A percentile compares a stretch with the other conserved stretches of the same genome.
Evolutionary conservation across 495 filamentous ascomycete genomes (phyloP).

Genomic region (Annulohypoxylon bovei): DNA sequence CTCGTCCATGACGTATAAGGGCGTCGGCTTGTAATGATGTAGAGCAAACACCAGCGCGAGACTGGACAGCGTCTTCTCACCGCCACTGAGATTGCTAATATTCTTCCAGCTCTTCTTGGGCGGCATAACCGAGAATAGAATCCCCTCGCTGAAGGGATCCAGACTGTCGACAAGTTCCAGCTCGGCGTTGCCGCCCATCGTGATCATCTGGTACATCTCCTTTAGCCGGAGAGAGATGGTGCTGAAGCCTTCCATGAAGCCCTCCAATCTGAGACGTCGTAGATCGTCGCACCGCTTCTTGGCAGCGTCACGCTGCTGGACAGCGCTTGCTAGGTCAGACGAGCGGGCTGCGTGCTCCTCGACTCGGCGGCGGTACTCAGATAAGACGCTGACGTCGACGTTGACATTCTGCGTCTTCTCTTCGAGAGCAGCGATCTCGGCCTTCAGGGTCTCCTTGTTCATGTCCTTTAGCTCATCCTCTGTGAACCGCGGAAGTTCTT

Average conservation of each 20-base stretch:
- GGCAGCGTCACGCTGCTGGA: slow-evolving; percentile 79
- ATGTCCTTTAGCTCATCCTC: slow-evolving; percentile 93
- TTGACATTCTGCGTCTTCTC: slow-evolving; percentile 90
- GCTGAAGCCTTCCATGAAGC: slow-evolving; percentile 98
- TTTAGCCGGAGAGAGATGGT: slow-evolving; percentile 94
- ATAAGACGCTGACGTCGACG: slow-evolving; percentile 89
- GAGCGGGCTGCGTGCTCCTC: slow-evolving; percentile 86
- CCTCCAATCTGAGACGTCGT: slow-evolving; percentile 85
- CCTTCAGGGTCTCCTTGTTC: slow-evolving; percentile 86
- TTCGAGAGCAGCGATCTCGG: slow-evolving; percentile 87
- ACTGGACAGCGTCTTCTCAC: slow-evolving; percentile 95
- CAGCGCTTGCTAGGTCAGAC: slow-evolving; percentile 78
- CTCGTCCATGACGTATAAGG: slow-evolving; percentile 99
- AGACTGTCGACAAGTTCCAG: slow-evolving; percentile 94
- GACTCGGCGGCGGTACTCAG: slow-evolving; percentile 90
- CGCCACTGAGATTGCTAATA: slow-evolving; percentile 91
- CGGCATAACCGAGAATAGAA: slow-evolving; percentile 97
- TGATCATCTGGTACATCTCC: slow-evolving; percentile 99
- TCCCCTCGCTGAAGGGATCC: slow-evolving; percentile 96
- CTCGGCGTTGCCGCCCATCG: slow-evolving; percentile 98
- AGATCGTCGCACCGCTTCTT: slow-evolving; percentile 93
- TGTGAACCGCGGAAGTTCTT: slow-evolving; percentile 79
- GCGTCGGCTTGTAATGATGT: slow-evolving; percentile 98
- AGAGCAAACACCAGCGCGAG: slow-evolving; percentile 95
- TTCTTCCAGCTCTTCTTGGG: slow-evolving; percentile 99